These are phyloP conservation scores for Euphrasia confusa DNA, from an alignment of 257 asterid species.

Conservation along the genomic window DNA sequence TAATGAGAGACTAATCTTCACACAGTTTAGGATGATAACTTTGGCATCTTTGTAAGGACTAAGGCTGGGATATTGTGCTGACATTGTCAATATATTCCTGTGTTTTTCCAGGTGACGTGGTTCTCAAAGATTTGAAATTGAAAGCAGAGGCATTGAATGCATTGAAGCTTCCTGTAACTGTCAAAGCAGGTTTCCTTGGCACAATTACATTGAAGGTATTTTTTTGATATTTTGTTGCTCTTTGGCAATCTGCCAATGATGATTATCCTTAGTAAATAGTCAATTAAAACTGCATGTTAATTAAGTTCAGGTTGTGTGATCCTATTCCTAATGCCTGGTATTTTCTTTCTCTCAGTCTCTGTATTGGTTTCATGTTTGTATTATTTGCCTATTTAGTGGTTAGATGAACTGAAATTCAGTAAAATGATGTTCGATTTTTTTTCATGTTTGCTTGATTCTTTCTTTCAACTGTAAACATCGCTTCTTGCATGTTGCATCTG, in stretches of 20 bases:
- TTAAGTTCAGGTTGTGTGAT: slow-evolving; percentile 14
- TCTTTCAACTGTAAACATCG: slow-evolving; percentile 7
- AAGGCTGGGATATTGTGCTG: slow-evolving; percentile 19
- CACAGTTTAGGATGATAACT: slow-evolving; percentile 1
- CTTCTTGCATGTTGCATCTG: slow-evolving; percentile 19
- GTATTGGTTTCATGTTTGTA: neutral
- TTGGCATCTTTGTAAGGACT: slow-evolving; percentile 12
- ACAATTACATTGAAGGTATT: slow-evolving; percentile 90
- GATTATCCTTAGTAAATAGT: slow-evolving; percentile 7
- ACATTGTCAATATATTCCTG: slow-evolving; percentile 17
- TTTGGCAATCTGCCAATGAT: slow-evolving; percentile 5
- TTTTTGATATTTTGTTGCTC: slow-evolving; percentile 4
- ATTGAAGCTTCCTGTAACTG: slow-evolving; percentile 86
- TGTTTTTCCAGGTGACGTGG: slow-evolving; percentile 75
- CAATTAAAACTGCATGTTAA: slow-evolving; percentile 3
- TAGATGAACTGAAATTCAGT: slow-evolving; percentile 3
- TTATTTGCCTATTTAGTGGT: slow-evolving; percentile 2
- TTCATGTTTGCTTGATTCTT: slow-evolving; percentile 18
- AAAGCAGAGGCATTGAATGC: slow-evolving; percentile 97
- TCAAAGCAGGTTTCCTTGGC: slow-evolving; percentile 95
- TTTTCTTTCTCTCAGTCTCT: neutral
- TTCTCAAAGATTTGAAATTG: slow-evolving; percentile 85
- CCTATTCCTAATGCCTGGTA: neutral
- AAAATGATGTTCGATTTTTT: neutral
- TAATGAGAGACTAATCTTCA: slow-evolving; percentile 3